These are phyloP conservation scores for Bromus sterilis DNA, from an alignment of 176 grass and related monocot species.

Conservation along the genomic window DNA sequence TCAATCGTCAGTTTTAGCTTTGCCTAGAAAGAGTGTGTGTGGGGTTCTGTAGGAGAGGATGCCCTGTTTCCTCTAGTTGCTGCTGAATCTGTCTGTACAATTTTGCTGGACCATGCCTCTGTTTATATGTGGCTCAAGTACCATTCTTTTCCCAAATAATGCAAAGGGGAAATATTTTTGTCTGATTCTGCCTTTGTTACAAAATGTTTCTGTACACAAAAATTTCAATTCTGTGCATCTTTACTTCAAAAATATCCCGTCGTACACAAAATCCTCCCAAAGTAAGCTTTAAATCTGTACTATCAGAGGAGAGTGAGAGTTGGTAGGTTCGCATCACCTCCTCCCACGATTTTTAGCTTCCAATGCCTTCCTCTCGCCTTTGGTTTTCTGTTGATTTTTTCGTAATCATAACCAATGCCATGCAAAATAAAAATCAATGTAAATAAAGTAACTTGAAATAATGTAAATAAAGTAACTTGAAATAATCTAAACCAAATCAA, in stretches of 20 bases:
- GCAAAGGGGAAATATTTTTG: neutral
- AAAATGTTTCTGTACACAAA: neutral
- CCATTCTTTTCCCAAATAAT: neutral
- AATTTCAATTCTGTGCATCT: neutral
- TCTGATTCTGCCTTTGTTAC: neutral
- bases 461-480: too few relatives aligned
- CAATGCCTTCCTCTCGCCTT: too few relatives aligned
- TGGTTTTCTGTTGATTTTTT: too few relatives aligned
- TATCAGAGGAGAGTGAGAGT: too few relatives aligned
- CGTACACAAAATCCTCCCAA: too few relatives aligned
- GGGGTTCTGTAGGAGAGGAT: neutral
- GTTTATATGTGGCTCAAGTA: neutral
- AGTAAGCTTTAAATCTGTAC: too few relatives aligned
- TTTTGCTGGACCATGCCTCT: neutral
- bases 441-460: too few relatives aligned
- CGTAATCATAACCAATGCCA: too few relatives aligned
- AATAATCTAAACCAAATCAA: too few relatives aligned
- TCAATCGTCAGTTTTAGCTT: neutral
- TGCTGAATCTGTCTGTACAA: neutral
- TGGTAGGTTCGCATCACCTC: too few relatives aligned
- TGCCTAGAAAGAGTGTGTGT: neutral
- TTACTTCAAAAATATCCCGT: neutral
- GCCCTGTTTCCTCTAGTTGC: neutral
- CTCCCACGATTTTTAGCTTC: too few relatives aligned
- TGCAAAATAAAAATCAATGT: too few relatives aligned